Evolutionary conservation across 1,284 basidiomycete genomes (phyloP).

Genomic region (Lentinula novae-zelandiae): DNA sequence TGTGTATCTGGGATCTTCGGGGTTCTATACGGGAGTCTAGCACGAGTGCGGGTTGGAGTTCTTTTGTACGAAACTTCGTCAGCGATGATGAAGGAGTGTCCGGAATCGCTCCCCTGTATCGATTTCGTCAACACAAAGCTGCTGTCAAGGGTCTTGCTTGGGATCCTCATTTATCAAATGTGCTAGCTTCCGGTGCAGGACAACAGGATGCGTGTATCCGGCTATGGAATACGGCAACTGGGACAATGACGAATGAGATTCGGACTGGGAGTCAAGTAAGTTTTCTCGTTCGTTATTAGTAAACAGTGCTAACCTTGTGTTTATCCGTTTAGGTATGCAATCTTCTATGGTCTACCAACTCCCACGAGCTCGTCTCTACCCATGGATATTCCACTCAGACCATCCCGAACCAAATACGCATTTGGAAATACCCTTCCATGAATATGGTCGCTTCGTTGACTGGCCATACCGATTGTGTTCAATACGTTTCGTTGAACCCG

Average conservation of each 20-base stretch:
- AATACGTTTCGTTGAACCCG: slow-evolving; percentile 96
- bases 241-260: slow-evolving; percentile 81
- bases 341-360: slow-evolving; percentile 92
- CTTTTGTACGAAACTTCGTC: slow-evolving; percentile 23
- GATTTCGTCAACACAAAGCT: slow-evolving; percentile 92
- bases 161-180: slow-evolving; percentile 91
- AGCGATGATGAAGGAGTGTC: slow-evolving; percentile 33
- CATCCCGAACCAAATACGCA: slow-evolving; percentile 96
- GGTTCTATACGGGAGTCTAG: slow-evolving; percentile 46
- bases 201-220: slow-evolving; percentile 97
- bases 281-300: slow-evolving; percentile 7
- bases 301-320: not conserved
- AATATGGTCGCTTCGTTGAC: slow-evolving; percentile 92
- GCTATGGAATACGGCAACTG: slow-evolving; percentile 96
- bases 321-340: slow-evolving; percentile 83
- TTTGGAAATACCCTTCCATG: slow-evolving; percentile 95
- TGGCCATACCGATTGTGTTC: slow-evolving; percentile 91
- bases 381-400: slow-evolving; percentile 95
- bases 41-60: slow-evolving; percentile 11
- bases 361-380: slow-evolving; percentile 96
- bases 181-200: slow-evolving; percentile 95
- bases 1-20: slow-evolving; percentile 91
- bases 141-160: slow-evolving; percentile 98
- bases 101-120: slow-evolving; percentile 64
- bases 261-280: slow-evolving; percentile 92